Base-by-base conservation (phyloP, 495 filamentous ascomycete genomes). In the Aspergillus diversus region DNA sequence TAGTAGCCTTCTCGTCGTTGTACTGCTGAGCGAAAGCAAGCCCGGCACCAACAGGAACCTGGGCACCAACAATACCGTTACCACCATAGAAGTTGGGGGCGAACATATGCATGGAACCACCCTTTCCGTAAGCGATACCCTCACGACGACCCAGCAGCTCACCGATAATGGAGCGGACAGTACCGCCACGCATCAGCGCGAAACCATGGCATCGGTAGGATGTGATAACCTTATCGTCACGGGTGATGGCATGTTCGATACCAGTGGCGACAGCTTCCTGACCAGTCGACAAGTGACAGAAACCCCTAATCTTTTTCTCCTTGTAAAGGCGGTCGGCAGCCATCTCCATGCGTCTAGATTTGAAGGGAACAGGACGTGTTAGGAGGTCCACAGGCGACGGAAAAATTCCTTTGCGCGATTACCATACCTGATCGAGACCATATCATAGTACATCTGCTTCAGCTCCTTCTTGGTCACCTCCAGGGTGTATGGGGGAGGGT, bases 21-120 rank as follows among this genome's bases (percentile, higher is more conserved):
- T 99, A 99, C 80, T 97, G 89, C 82, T 98, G 93, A 50, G 95
- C 96, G 69, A 99, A 99, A 66, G 92, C 95, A 59, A 99, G 87
- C 72, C 95, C 95, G 61, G 96, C 94, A 77, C 95, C 95, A 62
- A 99, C 93, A 59, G 95, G 96, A 39, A 99, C 95, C 83, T 99
- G 95, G 65, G 95, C 95, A 78, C 95, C 95, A 75, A 99, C 95
- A 68, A 99, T 99, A 79, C 95, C 95, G 78, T 99, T 99, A 69
- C 95, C 95, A 72, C 95, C 95, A 74, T 92, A 99, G 85, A 99
- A 99, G 65, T 93, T 92, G 77, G 92, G 91, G 69, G 93, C 83
- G 84, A 99, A 99, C 95, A 99, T 99, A 84, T 99, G 95, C 95
- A 99, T 99, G 60, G 92, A 96, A 66, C 95, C 95, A 71, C 95